phyloP scores from a whole-genome alignment of 139 green algal species.

The Tetratostichococcus sp. region DNA sequence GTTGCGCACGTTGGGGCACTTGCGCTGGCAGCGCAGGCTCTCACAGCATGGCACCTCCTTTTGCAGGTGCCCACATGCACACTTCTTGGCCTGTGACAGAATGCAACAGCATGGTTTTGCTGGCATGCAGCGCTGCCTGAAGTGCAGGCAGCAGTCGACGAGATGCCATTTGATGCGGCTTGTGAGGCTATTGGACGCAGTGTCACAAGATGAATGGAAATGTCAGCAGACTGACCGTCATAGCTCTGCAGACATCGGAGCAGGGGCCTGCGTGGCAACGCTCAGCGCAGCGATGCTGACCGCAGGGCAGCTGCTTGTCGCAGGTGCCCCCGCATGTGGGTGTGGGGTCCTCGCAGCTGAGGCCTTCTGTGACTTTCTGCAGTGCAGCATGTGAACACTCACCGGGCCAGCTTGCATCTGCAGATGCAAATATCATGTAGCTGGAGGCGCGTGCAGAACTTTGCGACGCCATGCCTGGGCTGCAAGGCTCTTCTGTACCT shows the following conservation, averaged over 20 bases:
- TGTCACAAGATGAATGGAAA: no score
- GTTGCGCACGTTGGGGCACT: constrained; percentile 48
- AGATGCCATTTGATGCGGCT: no score
- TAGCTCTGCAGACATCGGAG: constrained; percentile 28
- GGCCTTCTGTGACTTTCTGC: neutral
- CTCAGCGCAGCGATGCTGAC: constrained; percentile 50
- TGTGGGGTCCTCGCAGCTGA: constrained; percentile 45
- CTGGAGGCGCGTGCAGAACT: no score
- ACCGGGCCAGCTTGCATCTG: no score
- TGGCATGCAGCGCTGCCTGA: no score
- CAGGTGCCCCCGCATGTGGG: constrained; percentile 75
- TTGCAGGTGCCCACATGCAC: constrained; percentile 44
- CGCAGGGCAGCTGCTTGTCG: constrained; percentile 74
- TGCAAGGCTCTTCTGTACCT: no score
- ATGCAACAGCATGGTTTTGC: no score
- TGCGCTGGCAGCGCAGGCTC: constrained; percentile 56
- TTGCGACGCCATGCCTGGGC: no score
- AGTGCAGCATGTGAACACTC: neutral
- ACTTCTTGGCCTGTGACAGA: constrained; percentile 26
- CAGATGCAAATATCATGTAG: no score
- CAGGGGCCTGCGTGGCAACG: constrained; percentile 72
- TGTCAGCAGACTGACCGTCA: neutral
- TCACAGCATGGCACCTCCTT: constrained; percentile 21
- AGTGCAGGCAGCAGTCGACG: no score
- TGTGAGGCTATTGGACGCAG: no score